These are phyloP conservation scores for Candida stauntonica DNA, from an alignment of 805 yeast genomes.

Conservation along the genomic window DNA sequence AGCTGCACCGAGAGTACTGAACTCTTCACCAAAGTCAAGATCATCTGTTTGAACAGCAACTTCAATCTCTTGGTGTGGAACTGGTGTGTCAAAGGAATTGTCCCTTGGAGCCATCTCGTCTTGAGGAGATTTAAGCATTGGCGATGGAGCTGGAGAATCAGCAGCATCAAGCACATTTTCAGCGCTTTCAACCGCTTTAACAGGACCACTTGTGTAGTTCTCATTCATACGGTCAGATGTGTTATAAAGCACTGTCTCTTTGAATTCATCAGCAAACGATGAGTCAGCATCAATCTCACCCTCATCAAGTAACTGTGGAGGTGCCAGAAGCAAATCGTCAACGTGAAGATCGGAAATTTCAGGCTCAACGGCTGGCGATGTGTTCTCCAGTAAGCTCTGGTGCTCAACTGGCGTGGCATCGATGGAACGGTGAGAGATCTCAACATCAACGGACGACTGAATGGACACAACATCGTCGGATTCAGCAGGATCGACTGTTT, in stretches of 20 bases:
- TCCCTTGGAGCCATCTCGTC: neutral
- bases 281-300: slow-evolving; percentile 5
- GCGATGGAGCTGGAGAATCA: neutral
- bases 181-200: neutral
- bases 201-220: slow-evolving; percentile 7
- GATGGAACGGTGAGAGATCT: neutral
- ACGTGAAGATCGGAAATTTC: slow-evolving; percentile 1
- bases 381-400: slow-evolving; percentile 10
- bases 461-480: slow-evolving; percentile 7
- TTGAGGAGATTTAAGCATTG: neutral
- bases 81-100: neutral
- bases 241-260: slow-evolving; percentile 16
- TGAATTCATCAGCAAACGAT: slow-evolving; percentile 20
- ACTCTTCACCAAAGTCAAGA: slow-evolving; percentile 6
- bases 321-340: slow-evolving; percentile 6
- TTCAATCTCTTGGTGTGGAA: slow-evolving; percentile 2
- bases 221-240: slow-evolving; percentile 15
- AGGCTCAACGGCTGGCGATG: slow-evolving; percentile 6
- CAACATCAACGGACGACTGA: slow-evolving; percentile 13
- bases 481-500: neutral
- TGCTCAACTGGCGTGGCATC: slow-evolving; percentile 4
- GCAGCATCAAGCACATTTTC: slow-evolving; percentile 3
- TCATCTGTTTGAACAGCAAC: slow-evolving; percentile 12
- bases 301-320: slow-evolving; percentile 9
- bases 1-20: neutral